phyloP scores from a whole-genome alignment of 345 rosid species.

The Clausena lansium region DNA sequence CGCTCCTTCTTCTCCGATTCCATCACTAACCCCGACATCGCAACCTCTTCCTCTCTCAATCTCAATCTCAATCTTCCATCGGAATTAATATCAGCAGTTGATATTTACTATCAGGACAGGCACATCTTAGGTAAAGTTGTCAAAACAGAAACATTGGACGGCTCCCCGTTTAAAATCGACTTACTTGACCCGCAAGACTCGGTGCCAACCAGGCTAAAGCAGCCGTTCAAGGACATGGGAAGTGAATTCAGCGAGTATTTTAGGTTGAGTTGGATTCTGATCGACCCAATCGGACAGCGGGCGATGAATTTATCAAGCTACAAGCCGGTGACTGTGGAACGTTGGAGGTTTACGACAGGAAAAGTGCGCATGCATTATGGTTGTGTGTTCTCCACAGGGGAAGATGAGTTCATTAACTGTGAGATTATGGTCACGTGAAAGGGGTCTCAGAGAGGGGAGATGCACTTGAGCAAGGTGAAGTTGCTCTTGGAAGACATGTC shows the following conservation, averaged over 20 bases:
- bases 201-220: constrained; percentile 43
- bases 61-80: constrained; percentile 15
- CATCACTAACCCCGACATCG: constrained; percentile 29
- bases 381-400: constrained; percentile 25
- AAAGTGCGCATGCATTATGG: constrained; percentile 57
- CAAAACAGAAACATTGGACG: constrained; percentile 55
- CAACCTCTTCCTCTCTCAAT: background rate
- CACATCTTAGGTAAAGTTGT: constrained; percentile 46
- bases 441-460: constrained; percentile 35
- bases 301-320: constrained; percentile 66
- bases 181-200: constrained; percentile 59
- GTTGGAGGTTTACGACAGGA: constrained; percentile 66
- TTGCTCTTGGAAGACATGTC: constrained; percentile 66
- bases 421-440: constrained; percentile 59
- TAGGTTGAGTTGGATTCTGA: constrained; percentile 69
- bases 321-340: constrained; percentile 56
- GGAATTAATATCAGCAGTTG: constrained; percentile 70
- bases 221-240: constrained; percentile 34
- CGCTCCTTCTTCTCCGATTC: constrained; percentile 74
- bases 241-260: constrained; percentile 36
- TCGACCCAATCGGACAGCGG: constrained; percentile 52
- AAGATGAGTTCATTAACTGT: constrained; percentile 37
- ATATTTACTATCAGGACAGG: constrained; percentile 41
- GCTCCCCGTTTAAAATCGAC: constrained; percentile 73
- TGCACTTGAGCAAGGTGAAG: constrained; percentile 71